Conservation (phyloP, 179 eudicot species). For the Gypsophila paniculata region DNA sequence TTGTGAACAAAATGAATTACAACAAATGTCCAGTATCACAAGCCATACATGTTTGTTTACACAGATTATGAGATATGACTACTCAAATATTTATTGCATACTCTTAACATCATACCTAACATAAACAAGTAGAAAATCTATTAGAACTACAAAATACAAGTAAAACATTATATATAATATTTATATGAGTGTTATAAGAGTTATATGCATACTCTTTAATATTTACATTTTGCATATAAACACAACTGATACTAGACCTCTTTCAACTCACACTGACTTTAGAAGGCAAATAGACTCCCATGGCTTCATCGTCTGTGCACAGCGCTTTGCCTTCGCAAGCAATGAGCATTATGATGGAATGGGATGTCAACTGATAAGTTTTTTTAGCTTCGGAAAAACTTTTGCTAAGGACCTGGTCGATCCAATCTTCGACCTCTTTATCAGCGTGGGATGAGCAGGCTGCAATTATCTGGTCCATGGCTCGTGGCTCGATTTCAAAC, state of each 20-base stretch:
- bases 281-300: constrained; percentile 47
- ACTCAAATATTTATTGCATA: constrained; percentile 16
- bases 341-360: constrained; percentile 39
- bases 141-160: not conserved
- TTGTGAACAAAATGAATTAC: too few species aligned
- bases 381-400: constrained; percentile 49
- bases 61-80: not conserved
- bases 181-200: constrained; percentile 4
- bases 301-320: constrained; percentile 32
- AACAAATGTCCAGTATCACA: too few species aligned
- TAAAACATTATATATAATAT: not conserved
- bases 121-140: constrained; percentile 3
- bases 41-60: too few species aligned
- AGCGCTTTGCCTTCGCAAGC: constrained; percentile 33
- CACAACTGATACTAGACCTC: not conserved
- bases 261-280: constrained; percentile 37
- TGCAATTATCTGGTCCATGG: constrained; percentile 57
- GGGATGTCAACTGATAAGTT: constrained; percentile 28
- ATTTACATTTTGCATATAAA: constrained; percentile 13
- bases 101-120: not conserved
- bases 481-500: constrained; percentile 54
- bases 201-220: constrained; percentile 16
- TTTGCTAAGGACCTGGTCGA: constrained; percentile 40
- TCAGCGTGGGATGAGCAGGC: constrained; percentile 40
- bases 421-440: constrained; percentile 46